These are phyloP conservation scores for Sarocladium brachiariae DNA, from an alignment of 2,329 filamentous ascomycete genomes.

Conservation along the genomic window DNA sequence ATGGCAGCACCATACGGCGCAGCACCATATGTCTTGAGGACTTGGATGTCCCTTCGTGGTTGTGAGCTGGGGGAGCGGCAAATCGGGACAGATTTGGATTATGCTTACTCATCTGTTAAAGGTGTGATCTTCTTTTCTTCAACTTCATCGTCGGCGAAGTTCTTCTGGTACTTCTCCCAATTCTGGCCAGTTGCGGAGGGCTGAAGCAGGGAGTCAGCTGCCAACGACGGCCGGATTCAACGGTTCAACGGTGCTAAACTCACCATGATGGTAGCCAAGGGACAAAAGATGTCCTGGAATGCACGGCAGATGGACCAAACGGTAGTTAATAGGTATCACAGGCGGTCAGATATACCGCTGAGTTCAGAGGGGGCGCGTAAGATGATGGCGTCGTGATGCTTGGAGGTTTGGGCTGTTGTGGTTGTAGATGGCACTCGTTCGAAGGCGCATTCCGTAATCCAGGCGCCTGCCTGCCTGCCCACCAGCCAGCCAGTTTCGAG, in stretches of 20 bases:
- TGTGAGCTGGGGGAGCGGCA: constrained; percentile 17
- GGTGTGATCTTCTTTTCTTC: constrained; percentile 99
- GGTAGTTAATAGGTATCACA: not conserved
- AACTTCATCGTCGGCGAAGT: constrained; percentile 90
- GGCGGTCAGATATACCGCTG: not conserved
- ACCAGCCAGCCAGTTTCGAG: not conserved
- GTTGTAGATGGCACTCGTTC: constrained; percentile 15
- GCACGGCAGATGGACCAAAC: not conserved
- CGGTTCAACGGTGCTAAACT: constrained; percentile 15
- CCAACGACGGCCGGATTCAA: not conserved
- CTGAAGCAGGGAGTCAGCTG: constrained; percentile 39
- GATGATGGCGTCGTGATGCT: not conserved
- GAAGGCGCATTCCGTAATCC: constrained; percentile 34
- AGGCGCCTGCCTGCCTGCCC: constrained; percentile 24
- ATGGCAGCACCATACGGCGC: constrained; percentile 89
- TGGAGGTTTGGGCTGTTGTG: not conserved
- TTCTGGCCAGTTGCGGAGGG: constrained; percentile 87
- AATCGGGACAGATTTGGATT: constrained; percentile 3
- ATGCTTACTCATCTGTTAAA: constrained; percentile 82
- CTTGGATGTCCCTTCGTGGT: constrained; percentile 80
- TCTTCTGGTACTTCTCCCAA: constrained; percentile 99
- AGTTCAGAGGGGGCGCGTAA: not conserved
- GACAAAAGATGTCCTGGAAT: not conserved
- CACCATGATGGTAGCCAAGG: constrained; percentile 32
- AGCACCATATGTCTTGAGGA: constrained; percentile 97